Conservation (phyloP, 2,329 filamentous ascomycete species). For the Diaporthe sp. region DNA sequence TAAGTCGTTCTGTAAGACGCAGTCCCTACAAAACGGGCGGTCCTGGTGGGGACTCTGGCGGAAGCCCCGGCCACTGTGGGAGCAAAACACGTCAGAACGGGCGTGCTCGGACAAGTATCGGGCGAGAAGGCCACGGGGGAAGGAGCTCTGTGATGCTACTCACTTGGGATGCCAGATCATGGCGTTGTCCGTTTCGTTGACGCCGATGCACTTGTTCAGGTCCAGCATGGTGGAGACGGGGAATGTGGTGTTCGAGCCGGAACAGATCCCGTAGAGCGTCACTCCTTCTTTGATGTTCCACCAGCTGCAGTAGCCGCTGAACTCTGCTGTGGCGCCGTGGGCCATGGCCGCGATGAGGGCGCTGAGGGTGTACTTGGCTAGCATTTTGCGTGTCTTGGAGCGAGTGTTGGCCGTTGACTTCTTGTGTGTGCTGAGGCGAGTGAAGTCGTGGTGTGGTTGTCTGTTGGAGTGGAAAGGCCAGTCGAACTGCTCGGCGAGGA, state of each 20-base stretch:
- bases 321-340: background rate
- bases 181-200: background rate
- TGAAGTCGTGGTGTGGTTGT: background rate
- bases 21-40: background rate
- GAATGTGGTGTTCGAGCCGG: background rate
- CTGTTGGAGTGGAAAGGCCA: no score
- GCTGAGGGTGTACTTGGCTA: background rate
- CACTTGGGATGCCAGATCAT: slow-evolving; percentile 20
- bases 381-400: background rate
- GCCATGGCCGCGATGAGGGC: background rate
- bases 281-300: slow-evolving; percentile 5
- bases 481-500: background rate
- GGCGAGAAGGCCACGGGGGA: no score
- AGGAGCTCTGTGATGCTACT: background rate
- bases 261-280: background rate
- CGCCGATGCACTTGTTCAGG: slow-evolving; percentile 34
- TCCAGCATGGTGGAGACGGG: background rate
- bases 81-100: background rate
- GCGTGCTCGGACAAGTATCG: background rate
- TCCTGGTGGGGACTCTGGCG: no score
- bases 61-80: background rate
- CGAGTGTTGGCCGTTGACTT: background rate
- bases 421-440: background rate
- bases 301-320: slow-evolving; percentile 15
- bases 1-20: background rate